These are phyloP conservation scores for Colletotrichum shisoi DNA, from an alignment of 2,329 filamentous ascomycete genomes.

Conservation along the genomic window DNA sequence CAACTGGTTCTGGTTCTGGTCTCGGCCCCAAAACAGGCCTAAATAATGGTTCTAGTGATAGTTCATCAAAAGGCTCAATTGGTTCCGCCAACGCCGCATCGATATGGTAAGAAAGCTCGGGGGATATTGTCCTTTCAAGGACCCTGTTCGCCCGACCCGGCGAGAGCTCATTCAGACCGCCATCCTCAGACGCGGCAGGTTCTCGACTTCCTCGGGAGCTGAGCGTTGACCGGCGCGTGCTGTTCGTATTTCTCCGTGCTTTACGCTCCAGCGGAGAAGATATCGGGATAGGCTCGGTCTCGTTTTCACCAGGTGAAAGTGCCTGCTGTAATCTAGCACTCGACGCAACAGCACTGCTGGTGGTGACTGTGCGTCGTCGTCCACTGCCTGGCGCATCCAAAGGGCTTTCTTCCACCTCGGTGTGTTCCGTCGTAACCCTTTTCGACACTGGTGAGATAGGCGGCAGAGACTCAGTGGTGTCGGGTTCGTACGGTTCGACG, in stretches of 20 bases:
- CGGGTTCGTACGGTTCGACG: background rate
- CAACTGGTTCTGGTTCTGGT: conserved; percentile 7
- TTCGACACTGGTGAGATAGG: conserved; percentile 25
- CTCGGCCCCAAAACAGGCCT: background rate
- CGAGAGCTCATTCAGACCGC: conserved; percentile 48
- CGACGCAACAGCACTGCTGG: conserved; percentile 50
- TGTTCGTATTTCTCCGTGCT: conserved; percentile 48
- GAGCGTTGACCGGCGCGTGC: conserved; percentile 47
- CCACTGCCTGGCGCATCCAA: conserved; percentile 64
- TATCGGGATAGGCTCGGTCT: conserved; percentile 43
- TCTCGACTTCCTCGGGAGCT: conserved; percentile 41
- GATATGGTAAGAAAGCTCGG: conserved; percentile 32
- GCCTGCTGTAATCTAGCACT: conserved; percentile 56
- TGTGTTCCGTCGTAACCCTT: conserved; percentile 40
- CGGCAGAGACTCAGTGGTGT: conserved; percentile 30
- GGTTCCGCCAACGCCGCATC: background rate
- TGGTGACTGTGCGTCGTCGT: conserved; percentile 53
- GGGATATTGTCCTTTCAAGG: conserved; percentile 19
- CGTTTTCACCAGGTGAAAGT: conserved; percentile 46
- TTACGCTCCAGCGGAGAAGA: conserved; percentile 58
- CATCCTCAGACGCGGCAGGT: conserved; percentile 39
- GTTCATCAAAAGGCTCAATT: background rate
- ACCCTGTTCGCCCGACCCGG: conserved; percentile 42
- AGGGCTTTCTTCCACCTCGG: conserved; percentile 64
- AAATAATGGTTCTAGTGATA: background rate